Percentiles rank a stretch among this genome's conserved stretches.
These are phyloP conservation scores for Leishmania martiniquensis DNA, from an alignment of 208 protist genomes.

Conservation along the genomic window DNA sequence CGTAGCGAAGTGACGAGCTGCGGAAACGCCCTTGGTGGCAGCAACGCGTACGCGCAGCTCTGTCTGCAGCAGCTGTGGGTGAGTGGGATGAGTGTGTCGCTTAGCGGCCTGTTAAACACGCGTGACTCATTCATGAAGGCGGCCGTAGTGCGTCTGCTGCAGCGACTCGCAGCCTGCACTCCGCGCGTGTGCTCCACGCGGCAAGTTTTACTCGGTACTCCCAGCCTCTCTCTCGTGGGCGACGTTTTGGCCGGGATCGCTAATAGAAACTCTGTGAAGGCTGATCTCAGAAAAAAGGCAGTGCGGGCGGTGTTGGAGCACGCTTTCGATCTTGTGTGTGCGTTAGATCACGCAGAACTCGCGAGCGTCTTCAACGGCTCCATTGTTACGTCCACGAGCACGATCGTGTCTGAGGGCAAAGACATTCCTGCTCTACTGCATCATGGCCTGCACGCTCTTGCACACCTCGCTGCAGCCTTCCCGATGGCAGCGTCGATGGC, in stretches of 20 bases:
- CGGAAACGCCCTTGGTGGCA: background rate
- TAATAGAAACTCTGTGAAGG: constrained; percentile 15
- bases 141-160: constrained; percentile 23
- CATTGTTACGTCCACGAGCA: constrained; percentile 44
- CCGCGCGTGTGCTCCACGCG: constrained; percentile 16
- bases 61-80: constrained; percentile 37
- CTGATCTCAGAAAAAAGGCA: constrained; percentile 19
- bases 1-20: background rate
- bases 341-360: constrained; percentile 25
- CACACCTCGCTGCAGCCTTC: constrained; percentile 39
- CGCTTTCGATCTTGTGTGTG: constrained; percentile 21
- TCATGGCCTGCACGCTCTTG: constrained; percentile 39
- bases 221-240: constrained; percentile 16
- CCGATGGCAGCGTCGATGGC: constrained; percentile 62
- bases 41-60: constrained; percentile 23
- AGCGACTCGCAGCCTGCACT: constrained; percentile 8
- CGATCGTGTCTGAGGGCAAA: constrained; percentile 41
- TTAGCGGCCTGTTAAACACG: constrained; percentile 16
- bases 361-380: constrained; percentile 27
- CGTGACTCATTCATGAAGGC: constrained; percentile 22
- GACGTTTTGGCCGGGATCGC: constrained; percentile 25
- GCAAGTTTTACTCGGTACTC: constrained; percentile 25
- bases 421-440: constrained; percentile 28
- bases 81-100: constrained; percentile 22
- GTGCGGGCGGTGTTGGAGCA: constrained; percentile 20